These are phyloP conservation scores for Penicillium sp. DNA, from an alignment of 2,329 filamentous ascomycete genomes.

Conservation along the genomic window DNA sequence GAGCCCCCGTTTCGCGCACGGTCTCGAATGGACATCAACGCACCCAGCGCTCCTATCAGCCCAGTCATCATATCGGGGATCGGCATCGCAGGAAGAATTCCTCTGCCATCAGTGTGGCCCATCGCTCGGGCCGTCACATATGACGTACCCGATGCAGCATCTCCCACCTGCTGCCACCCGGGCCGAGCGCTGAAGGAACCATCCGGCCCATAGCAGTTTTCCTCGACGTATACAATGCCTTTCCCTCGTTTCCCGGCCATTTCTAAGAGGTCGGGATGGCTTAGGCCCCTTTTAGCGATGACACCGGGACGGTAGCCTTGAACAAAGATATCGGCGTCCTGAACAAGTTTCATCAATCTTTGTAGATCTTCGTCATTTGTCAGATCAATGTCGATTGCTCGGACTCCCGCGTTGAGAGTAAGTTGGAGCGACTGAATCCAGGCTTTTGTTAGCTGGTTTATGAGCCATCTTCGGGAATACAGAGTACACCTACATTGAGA, in stretches of 20 bases:
- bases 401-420: slow-evolving; percentile 21
- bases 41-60: slow-evolving; percentile 15
- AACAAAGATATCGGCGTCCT: slow-evolving; percentile 55
- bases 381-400: slow-evolving; percentile 46
- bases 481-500: slow-evolving; percentile 22
- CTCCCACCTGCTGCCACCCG: slow-evolving; percentile 56
- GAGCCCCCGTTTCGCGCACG: slow-evolving; percentile 19
- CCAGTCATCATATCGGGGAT: slow-evolving; percentile 26
- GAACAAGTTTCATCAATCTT: slow-evolving; percentile 45
- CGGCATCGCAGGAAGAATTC: slow-evolving; percentile 21
- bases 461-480: no score
- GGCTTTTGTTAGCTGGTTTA: no score
- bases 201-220: slow-evolving; percentile 55
- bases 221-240: slow-evolving; percentile 51
- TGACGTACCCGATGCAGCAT: slow-evolving; percentile 43
- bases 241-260: slow-evolving; percentile 42
- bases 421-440: slow-evolving; percentile 19
- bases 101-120: slow-evolving; percentile 16
- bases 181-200: slow-evolving; percentile 48
- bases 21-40: slow-evolving; percentile 17
- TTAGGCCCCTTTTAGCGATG: slow-evolving; percentile 32
- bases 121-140: slow-evolving; percentile 38
- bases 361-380: slow-evolving; percentile 41
- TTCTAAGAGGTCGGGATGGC: slow-evolving; percentile 41
- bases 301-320: slow-evolving; percentile 54